Evolutionary conservation across 1,284 basidiomycete genomes (phyloP), one percentile per base, ranked within the genome.

Genomic region (Pseudozyma sp.): DNA sequence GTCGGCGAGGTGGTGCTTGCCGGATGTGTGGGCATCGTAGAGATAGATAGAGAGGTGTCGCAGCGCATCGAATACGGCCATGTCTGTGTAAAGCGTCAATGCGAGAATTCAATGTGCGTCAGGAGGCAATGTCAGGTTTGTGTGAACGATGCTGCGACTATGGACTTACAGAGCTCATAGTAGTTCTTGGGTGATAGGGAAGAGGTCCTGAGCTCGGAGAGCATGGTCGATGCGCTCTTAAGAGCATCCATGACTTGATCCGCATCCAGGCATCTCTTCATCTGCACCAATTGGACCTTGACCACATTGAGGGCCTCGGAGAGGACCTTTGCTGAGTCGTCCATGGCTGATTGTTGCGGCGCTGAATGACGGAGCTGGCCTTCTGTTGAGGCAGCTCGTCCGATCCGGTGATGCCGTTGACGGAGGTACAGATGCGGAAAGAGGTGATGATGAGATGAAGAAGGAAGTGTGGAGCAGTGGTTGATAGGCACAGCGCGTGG

Each of bases 191-290:
- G 83, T 18, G 80, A 72, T 1, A 85, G 69, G 1, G 77, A 70
- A 9, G 82, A 83, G 14, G 83, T 78, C 25, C 83, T 70, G 31
- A 85, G 72, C 68, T 85, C 83, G 38, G 69, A 72, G 11, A 84
- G 70, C 83, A 85, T 84, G 35, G 82, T 84, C 12, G 81, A 81
- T 12, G 81, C 82, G 47, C 80, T 70, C 56, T 85, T 85, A 59
- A 85, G 78, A 14, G 82, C 83, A 58, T 85, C 83, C 83, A 85
- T 85, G 31, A 85, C 79, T 43, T 80, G 78, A 61, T 85, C 82
- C 5, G 77, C 69, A 52, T 85, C 83, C 25, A 82, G 71, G 49
- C 78, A 83, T 51, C 82, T 66, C 64, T 83, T 82, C 76, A 85
- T 79, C 69, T 85, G 83, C 38, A 81, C 80, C 40, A 80, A 65